phyloP scores from a whole-genome alignment of 2,329 filamentous ascomycete genomes.

The Pseudofabraea citricarpa region DNA sequence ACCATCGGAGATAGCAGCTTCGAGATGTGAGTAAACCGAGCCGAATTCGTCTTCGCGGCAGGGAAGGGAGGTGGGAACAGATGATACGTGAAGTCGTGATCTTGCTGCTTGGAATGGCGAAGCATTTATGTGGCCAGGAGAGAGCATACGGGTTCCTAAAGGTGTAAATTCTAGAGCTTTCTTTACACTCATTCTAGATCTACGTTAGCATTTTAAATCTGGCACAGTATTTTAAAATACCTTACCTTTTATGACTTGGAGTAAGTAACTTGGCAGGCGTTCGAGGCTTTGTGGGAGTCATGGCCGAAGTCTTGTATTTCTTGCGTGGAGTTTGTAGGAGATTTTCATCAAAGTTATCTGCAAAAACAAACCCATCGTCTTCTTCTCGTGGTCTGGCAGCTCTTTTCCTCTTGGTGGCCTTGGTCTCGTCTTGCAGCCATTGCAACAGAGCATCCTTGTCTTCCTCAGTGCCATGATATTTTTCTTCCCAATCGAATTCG shows the following conservation, averaged over 20 bases:
- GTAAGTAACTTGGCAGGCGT: constrained; percentile 46
- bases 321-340: constrained; percentile 49
- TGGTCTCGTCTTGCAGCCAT: constrained; percentile 64
- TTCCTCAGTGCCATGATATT: constrained; percentile 48
- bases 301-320: constrained; percentile 42
- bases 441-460: constrained; percentile 18
- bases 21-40: constrained; percentile 87
- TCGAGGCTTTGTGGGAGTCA: constrained; percentile 25
- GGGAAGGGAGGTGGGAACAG: constrained; percentile 82
- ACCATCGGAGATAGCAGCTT: constrained; percentile 89
- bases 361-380: constrained; percentile 32
- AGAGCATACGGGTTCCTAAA: constrained; percentile 80
- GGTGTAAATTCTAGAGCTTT: constrained; percentile 94
- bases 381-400: constrained; percentile 21
- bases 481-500: constrained; percentile 86
- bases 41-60: constrained; percentile 91
- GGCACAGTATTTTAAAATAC: constrained; percentile 10
- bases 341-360: constrained; percentile 26
- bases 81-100: constrained; percentile 85
- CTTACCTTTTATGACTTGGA: constrained; percentile 58
- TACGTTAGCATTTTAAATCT: background rate
- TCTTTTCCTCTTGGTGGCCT: constrained; percentile 50
- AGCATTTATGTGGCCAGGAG: constrained; percentile 66
- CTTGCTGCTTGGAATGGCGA: constrained; percentile 92
- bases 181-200: constrained; percentile 61